Conservation (phyloP, 202 grass and related monocot species). For the Cymbopogon flexuosus region DNA sequence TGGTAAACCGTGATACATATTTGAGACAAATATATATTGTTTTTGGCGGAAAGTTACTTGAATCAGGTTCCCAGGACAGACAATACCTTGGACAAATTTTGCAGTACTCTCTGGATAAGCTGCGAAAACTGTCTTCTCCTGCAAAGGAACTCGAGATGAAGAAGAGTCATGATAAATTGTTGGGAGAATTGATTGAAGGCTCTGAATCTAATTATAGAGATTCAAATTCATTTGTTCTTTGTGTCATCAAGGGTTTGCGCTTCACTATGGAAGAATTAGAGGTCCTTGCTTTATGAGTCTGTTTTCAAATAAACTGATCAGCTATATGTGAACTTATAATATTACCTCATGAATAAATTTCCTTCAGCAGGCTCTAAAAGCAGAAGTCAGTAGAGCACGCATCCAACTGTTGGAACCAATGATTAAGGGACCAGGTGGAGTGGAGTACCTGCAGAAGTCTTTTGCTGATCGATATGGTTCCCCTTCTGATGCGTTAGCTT, state of each 20-base stretch:
- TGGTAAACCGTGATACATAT: neutral
- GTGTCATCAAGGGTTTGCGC: conserved; percentile 65
- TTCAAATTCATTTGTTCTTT: conserved; percentile 55
- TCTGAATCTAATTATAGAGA: conserved; percentile 38
- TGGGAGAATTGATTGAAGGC: conserved; percentile 50
- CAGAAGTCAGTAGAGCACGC: conserved; percentile 64
- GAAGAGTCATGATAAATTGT: conserved; percentile 63
- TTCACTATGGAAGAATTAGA: conserved; percentile 85
- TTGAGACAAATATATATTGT: conserved; percentile 7
- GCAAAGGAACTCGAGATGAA: conserved; percentile 70
- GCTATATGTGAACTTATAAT: conserved; percentile 11
- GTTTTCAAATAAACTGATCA: conserved; percentile 28
- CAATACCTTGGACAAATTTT: conserved; percentile 74
- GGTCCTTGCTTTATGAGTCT: conserved; percentile 37
- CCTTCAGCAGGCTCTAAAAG: conserved; percentile 59
- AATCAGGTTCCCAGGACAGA: conserved; percentile 44
- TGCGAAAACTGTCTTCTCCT: conserved; percentile 62
- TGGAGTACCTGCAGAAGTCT: conserved; percentile 82
- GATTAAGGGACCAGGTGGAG: conserved; percentile 72
- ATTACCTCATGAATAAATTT: neutral
- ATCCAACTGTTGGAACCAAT: conserved; percentile 72
- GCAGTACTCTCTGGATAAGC: conserved; percentile 60
- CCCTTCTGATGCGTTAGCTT: conserved; percentile 37
- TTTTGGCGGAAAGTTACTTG: conserved; percentile 58
- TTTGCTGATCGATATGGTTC: conserved; percentile 73